Percentiles rank a stretch among this genome's conserved stretches.
Conservation (phyloP, 2,329 filamentous ascomycete genomes). For the Claviceps cyperi region DNA sequence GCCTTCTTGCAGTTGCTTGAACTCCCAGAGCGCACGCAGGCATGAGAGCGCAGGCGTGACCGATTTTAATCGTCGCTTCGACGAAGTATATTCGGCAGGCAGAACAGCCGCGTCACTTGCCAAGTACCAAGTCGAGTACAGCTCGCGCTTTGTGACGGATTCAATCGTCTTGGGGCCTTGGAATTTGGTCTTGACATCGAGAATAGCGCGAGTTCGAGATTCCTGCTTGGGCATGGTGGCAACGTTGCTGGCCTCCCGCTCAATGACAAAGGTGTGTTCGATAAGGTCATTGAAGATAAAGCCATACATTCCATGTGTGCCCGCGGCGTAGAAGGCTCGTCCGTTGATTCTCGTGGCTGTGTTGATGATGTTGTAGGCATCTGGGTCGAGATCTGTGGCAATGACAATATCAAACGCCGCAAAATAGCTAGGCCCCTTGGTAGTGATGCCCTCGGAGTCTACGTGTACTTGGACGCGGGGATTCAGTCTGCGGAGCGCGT, state of each 20-base stretch:
- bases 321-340: slow-evolving; percentile 78
- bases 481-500: slow-evolving; percentile 74
- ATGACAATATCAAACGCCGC: slow-evolving; percentile 71
- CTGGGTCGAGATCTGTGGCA: slow-evolving; percentile 71
- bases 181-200: slow-evolving; percentile 55
- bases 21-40: slow-evolving; percentile 82
- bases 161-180: slow-evolving; percentile 59
- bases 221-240: slow-evolving; percentile 53
- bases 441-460: slow-evolving; percentile 51
- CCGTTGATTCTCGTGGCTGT: slow-evolving; percentile 66
- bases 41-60: slow-evolving; percentile 80
- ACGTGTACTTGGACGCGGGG: slow-evolving; percentile 67
- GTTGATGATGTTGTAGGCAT: slow-evolving; percentile 66
- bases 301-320: slow-evolving; percentile 79
- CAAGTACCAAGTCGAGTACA: slow-evolving; percentile 79
- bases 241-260: slow-evolving; percentile 70
- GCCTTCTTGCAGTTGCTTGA: slow-evolving; percentile 38
- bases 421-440: slow-evolving; percentile 62
- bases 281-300: slow-evolving; percentile 92
- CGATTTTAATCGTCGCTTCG: slow-evolving; percentile 52
- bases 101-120: slow-evolving; percentile 64
- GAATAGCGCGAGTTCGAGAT: slow-evolving; percentile 61
- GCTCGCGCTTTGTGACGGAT: slow-evolving; percentile 79
- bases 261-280: slow-evolving; percentile 76
- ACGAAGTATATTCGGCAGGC: slow-evolving; percentile 50